Conservation (phyloP, 2,329 filamentous ascomycete species). For the Colletotrichum sp. region DNA sequence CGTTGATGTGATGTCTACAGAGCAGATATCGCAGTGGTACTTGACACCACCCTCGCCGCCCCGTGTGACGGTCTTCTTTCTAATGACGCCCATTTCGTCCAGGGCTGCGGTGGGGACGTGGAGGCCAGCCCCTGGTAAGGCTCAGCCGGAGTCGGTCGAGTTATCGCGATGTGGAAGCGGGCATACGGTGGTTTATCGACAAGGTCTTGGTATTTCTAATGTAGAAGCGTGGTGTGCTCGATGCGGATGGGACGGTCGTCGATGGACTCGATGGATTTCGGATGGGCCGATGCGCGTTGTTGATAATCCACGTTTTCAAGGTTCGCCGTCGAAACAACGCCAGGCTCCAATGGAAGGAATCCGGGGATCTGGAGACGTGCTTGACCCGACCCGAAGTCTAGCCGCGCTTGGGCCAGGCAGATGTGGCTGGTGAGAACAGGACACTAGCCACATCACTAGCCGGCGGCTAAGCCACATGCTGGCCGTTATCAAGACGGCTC, state of each 20-base stretch:
- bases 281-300: background rate
- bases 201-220: background rate
- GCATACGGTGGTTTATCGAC: background rate
- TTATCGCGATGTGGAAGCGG: background rate
- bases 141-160: slow-evolving; percentile 8
- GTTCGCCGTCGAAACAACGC: slow-evolving; percentile 2
- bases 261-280: slow-evolving; percentile 12
- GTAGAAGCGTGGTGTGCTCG: background rate
- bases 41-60: slow-evolving; percentile 90
- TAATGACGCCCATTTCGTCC: slow-evolving; percentile 83
- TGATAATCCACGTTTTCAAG: background rate
- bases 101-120: slow-evolving; percentile 20
- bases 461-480: no score
- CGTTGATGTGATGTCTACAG: slow-evolving; percentile 94
- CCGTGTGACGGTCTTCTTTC: slow-evolving; percentile 89
- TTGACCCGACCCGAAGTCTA: slow-evolving; percentile 4
- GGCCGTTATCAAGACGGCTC: background rate
- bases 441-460: fast-evolving
- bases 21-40: slow-evolving; percentile 97
- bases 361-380: background rate
- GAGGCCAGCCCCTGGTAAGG: slow-evolving; percentile 20
- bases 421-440: fast-evolving
- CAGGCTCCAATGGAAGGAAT: slow-evolving; percentile 5
- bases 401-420: background rate
- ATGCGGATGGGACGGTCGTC: background rate